phyloP scores from a whole-genome alignment of 202 grass and related monocot genomes.

The Bolboschoenoplectus hybrid region DNA sequence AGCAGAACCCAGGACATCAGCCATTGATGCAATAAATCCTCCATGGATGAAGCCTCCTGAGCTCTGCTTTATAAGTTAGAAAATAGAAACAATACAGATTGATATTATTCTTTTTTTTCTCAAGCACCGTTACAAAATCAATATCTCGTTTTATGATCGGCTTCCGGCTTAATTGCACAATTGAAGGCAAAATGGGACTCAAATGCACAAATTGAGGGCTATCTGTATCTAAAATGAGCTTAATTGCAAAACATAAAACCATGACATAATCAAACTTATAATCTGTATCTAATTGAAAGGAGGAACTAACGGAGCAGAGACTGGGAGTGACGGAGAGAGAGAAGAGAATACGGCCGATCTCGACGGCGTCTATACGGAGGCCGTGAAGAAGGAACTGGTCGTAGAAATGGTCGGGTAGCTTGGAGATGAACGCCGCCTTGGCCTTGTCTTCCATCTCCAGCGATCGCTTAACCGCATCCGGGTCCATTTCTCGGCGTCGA shows the following conservation, averaged over 20 bases:
- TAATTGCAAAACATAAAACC: not conserved
- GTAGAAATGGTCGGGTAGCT: slow-evolving; percentile 40
- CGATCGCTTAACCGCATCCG: slow-evolving; percentile 48
- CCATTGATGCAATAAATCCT: slow-evolving; percentile 66
- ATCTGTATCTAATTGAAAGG: not conserved
- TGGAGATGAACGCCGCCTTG: slow-evolving; percentile 15
- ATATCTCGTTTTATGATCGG: not conserved
- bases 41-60: slow-evolving; percentile 56
- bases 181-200: not conserved
- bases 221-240: slow-evolving; percentile 24
- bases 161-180: not conserved
- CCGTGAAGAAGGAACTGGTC: slow-evolving; percentile 58
- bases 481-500: slow-evolving; percentile 49
- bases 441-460: slow-evolving; percentile 35
- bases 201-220: slow-evolving; percentile 8
- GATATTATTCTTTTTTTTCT: not conserved
- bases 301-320: slow-evolving; percentile 48
- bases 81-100: slow-evolving; percentile 10
- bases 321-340: slow-evolving; percentile 60
- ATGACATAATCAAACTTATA: not conserved
- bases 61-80: slow-evolving; percentile 40
- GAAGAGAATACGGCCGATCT: slow-evolving; percentile 74
- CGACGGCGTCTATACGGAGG: slow-evolving; percentile 51
- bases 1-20: slow-evolving; percentile 70
- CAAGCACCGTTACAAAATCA: not conserved